A percentile compares a stretch with the other conserved stretches of the same genome.
Evolutionary conservation across 352 stramenopile genomes (phyloP).

Genomic region (Phytophthora macrochlamydospora): DNA sequence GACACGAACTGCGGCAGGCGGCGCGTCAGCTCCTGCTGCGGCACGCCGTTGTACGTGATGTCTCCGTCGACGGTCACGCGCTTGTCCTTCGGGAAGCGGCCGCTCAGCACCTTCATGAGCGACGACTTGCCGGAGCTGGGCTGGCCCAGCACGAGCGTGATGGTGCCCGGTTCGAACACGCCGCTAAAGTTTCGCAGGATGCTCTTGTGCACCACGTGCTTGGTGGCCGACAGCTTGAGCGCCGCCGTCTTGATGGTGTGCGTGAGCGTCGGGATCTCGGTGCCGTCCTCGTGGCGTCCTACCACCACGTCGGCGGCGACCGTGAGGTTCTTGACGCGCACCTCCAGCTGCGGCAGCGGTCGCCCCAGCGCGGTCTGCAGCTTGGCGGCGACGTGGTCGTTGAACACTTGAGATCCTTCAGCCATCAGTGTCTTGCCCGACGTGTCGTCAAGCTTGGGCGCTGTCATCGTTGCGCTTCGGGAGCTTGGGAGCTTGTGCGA

Average conservation of each 20-base stretch:
- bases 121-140: conserved; percentile 12
- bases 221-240: background rate
- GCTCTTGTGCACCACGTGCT: background rate
- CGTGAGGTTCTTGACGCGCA: conserved; percentile 17
- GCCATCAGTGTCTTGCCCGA: conserved; percentile 9
- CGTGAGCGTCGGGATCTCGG: conserved; percentile 33
- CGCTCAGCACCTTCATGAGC: conserved; percentile 3
- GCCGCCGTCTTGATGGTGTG: conserved; percentile 18
- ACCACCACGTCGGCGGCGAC: conserved; percentile 23
- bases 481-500: background rate
- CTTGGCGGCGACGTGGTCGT: conserved; percentile 20
- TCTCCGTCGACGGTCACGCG: conserved; percentile 22
- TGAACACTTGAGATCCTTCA: conserved; percentile 22
- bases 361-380: conserved; percentile 27
- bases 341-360: conserved; percentile 21
- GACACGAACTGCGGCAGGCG: conserved; percentile 48
- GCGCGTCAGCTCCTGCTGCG: conserved; percentile 17
- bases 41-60: conserved; percentile 42
- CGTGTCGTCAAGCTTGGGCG: background rate
- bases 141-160: conserved; percentile 12
- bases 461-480: background rate
- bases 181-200: background rate
- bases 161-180: conserved; percentile 13
- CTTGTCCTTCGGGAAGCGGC: conserved; percentile 20
- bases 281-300: conserved; percentile 1